Base-by-base conservation (phyloP, 1,284 basidiomycete genomes). In the Cutaneotrichosporon sp. region DNA sequence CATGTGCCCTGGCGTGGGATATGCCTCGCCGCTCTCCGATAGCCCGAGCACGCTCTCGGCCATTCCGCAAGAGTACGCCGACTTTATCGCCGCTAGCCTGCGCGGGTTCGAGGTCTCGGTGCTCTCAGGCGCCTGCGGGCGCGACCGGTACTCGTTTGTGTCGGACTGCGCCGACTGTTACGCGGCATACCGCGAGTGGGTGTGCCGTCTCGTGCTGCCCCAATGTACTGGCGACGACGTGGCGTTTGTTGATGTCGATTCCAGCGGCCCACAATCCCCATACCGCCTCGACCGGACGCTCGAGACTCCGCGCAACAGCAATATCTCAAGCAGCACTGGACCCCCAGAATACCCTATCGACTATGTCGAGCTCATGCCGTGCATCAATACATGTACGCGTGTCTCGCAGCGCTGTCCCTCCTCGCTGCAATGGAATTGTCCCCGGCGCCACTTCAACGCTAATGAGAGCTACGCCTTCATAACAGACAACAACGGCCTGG, bases 151-250 rank as follows among this genome's bases (percentile, higher is more conserved):
- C 80, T 91, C 90, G 10, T 89, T 89, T 1, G 80, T 92, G 6
- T 86, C 90, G 22, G 84, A 85, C 1, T 94, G 91, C 72, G 83
- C 85, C 13, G 89, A 90, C 76, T 93, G 91, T 73, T 87, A 89
- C 68, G 72, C 80, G 31, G 86, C 86, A 18, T 94, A 93, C 73
- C 84, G 90, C 21, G 83, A 84, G 56, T 94, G 91, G 91, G 83
- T 92, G 32, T 94, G 91, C 77, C 77, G 86, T 16, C 80, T 88
- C 21, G 85, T 87, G 14, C 84, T 94, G 68, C 87, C 90, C 16
- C 86, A 89, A 57, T 93, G 91, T 68, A 83, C 67, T 4, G 26
- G 60, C 10, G 36, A 84, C 13, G 30, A 53, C 26, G 86, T 81
- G 4, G 77, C 60, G 22, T 52, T 60, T 14, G 52, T 59, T 53